phyloP scores from a whole-genome alignment of 2,329 filamentous ascomycete species.

The Berkeleyomyces rouxiae region DNA sequence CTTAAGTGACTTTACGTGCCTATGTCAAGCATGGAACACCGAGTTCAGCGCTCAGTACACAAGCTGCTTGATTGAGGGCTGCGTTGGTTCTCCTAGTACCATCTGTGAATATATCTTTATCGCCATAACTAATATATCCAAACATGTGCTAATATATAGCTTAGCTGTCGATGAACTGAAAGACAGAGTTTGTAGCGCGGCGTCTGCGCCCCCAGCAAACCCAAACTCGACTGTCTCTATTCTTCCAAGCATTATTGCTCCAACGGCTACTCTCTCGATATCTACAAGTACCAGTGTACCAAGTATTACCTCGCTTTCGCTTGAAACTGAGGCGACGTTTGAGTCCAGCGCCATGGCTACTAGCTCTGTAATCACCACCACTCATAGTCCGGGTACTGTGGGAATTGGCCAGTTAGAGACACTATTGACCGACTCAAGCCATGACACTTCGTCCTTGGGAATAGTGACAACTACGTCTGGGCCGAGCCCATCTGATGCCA shows the following conservation, averaged over 20 bases:
- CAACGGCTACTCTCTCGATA: neutral
- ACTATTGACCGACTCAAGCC: no score
- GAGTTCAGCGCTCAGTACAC: constrained; percentile 11
- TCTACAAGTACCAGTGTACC: neutral
- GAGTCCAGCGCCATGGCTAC: neutral
- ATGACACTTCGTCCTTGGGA: neutral
- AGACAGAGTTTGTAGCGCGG: neutral
- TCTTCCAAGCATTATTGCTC: neutral
- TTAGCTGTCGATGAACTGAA: neutral
- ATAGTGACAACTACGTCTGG: neutral
- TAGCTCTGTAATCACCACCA: neutral
- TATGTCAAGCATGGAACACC: constrained; percentile 6
- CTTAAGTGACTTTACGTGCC: constrained; percentile 9
- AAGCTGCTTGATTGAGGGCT: constrained; percentile 14
- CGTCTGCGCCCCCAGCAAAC: neutral
- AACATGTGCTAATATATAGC: neutral
- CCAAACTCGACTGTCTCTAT: neutral
- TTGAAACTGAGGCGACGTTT: neutral
- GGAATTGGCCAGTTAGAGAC: neutral
- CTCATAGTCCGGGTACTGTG: neutral
- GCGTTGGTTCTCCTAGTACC: neutral
- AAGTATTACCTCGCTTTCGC: neutral
- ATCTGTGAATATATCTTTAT: constrained; percentile 3
- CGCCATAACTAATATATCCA: neutral
- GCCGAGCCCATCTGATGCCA: neutral